phyloP scores from a whole-genome alignment of 2,329 filamentous ascomycete genomes.

The Westerdykella sp. region DNA sequence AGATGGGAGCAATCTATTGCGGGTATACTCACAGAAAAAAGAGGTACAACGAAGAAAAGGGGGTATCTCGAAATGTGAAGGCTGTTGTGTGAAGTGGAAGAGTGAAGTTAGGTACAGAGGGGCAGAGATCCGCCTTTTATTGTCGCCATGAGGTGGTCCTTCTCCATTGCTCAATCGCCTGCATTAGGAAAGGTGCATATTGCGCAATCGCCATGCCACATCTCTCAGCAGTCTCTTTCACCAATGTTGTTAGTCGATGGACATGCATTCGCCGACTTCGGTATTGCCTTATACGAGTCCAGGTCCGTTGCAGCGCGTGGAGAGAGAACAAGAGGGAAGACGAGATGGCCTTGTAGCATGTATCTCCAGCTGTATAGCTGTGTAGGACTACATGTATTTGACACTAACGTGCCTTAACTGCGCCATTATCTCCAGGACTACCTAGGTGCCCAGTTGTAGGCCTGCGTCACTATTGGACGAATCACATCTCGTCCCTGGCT shows the following conservation, averaged over 20 bases:
- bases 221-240: slow-evolving; percentile 6
- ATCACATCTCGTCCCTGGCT: too few relatives aligned
- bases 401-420: too few relatives aligned
- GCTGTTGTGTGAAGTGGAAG: background rate
- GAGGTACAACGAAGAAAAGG: too few relatives aligned
- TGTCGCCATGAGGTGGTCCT: background rate
- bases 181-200: slow-evolving; percentile 27
- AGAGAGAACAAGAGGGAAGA: too few relatives aligned
- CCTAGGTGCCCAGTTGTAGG: too few relatives aligned
- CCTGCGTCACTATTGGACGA: too few relatives aligned
- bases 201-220: slow-evolving; percentile 22
- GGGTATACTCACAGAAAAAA: background rate
- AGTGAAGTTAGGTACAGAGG: background rate
- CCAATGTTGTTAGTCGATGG: background rate
- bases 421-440: too few relatives aligned
- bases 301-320: background rate
- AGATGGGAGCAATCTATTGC: background rate
- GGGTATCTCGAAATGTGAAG: slow-evolving; percentile 3
- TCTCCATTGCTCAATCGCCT: slow-evolving; percentile 4
- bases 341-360: too few relatives aligned
- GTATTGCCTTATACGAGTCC: slow-evolving; percentile 1
- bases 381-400: too few relatives aligned
- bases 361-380: too few relatives aligned
- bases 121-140: background rate
- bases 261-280: slow-evolving; percentile 6